A percentile compares a stretch with the other conserved stretches of the same genome.
Evolutionary conservation across 768 basidiomycete species (phyloP).

Genomic region (Pilatotrama ljubarskyi): DNA sequence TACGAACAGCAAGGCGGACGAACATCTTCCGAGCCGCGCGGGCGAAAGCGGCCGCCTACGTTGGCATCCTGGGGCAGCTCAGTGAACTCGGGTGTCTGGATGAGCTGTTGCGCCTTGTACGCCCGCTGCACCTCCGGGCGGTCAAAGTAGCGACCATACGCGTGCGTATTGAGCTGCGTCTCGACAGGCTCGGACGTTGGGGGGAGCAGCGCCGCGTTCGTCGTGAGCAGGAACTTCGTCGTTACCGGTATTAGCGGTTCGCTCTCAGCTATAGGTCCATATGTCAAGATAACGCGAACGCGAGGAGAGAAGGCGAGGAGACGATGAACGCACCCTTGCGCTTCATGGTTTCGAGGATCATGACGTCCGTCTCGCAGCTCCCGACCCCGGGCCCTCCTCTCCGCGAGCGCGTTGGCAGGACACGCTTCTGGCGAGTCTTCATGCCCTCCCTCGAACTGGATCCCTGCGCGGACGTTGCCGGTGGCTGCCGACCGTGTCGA

Average conservation of each 20-base stretch:
- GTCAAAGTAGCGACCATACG: constrained; percentile 76
- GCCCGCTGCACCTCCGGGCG: constrained; percentile 73
- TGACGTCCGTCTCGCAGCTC: constrained; percentile 73
- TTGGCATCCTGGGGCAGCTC: constrained; percentile 48
- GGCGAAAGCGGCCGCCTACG: constrained; percentile 70
- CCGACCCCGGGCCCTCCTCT: constrained; percentile 83
- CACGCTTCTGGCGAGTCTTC: constrained; percentile 64
- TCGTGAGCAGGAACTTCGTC: constrained; percentile 72
- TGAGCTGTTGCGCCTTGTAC: constrained; percentile 65
- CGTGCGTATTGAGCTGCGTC: constrained; percentile 52
- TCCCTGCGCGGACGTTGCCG: constrained; percentile 3
- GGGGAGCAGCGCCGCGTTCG: constrained; percentile 56
- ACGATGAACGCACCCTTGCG: constrained; percentile 60
- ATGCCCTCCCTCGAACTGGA: constrained; percentile 15
- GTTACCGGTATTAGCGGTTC: constrained; percentile 68
- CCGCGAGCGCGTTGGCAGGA: constrained; percentile 77
- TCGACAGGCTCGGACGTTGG: constrained; percentile 41
- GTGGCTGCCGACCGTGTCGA: neutral
- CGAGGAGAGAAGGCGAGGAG: neutral
- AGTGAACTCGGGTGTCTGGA: constrained; percentile 77
- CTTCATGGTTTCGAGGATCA: constrained; percentile 82
- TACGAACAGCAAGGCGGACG: constrained; percentile 32
- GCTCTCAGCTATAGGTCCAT: constrained; percentile 54
- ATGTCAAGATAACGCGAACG: too few species aligned
- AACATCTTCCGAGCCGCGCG: constrained; percentile 70